These are phyloP conservation scores for Leonotis leonurus DNA, from an alignment of 257 asterid species.

Conservation along the genomic window DNA sequence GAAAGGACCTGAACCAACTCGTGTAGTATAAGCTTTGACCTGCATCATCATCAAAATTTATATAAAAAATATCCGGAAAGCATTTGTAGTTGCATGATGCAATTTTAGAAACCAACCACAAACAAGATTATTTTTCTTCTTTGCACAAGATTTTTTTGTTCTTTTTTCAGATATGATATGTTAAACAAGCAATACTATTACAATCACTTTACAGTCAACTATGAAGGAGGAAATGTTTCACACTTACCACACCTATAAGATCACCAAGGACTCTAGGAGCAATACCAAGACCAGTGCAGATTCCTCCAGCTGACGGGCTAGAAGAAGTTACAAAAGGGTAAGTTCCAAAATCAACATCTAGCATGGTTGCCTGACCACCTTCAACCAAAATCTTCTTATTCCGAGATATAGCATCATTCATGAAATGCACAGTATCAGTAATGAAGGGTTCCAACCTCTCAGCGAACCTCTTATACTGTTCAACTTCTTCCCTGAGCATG, in stretches of 20 bases:
- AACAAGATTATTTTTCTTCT: background rate
- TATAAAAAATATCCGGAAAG: background rate
- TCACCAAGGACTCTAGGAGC: conserved; percentile 91
- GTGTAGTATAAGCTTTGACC: conserved; percentile 94
- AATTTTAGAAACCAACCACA: background rate
- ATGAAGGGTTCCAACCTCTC: conserved; percentile 88
- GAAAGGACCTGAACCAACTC: conserved; percentile 99
- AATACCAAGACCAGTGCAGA: conserved; percentile 97
- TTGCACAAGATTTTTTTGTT: background rate
- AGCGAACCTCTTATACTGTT: conserved; percentile 60
- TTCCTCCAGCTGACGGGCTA: conserved; percentile 98
- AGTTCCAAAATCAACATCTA: conserved; percentile 92
- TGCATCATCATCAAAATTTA: conserved; percentile 24
- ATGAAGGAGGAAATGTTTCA: background rate
- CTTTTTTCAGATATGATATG: background rate
- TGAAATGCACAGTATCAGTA: conserved; percentile 77
- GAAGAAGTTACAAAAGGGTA: conserved; percentile 96
- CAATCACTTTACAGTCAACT: background rate
- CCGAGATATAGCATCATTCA: conserved; percentile 67
- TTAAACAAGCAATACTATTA: background rate
- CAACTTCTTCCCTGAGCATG: conserved; percentile 84
- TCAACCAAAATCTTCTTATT: conserved; percentile 75
- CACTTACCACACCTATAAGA: conserved; percentile 90
- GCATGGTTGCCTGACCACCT: conserved; percentile 99
- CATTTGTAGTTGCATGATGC: background rate